Base-by-base conservation (phyloP, 441 rosid genomes). In the Gossypium schwendimanii region DNA sequence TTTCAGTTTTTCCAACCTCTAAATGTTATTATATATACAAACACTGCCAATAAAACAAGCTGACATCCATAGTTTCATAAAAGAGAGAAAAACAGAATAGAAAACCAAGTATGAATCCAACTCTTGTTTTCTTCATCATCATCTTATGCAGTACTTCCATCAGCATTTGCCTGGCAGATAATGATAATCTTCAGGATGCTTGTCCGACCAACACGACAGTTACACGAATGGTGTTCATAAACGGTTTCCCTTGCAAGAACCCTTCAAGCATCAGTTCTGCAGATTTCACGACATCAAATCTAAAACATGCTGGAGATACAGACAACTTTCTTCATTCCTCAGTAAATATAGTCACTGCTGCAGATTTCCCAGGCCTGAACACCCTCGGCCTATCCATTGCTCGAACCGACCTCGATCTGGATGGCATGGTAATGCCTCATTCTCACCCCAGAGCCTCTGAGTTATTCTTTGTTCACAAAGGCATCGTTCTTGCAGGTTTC, bases 231-330 rank as follows among this genome's bases (percentile, higher is more conserved):
- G 58, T 86, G 63, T 94, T 91, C 85, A 69, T 94, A 72, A 90
- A 92, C 21, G 97, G 98, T n/a, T 81, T 85, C 75, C 90, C 89
- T 55, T 94, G 98, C 84, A 92, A 94, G 84, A 79, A 76, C n/a
- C 89, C 89, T 10, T 44, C 75, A 52, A 67, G 39, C 71, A 72
- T 88, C 67, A 74, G 28, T 47, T 81, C 89, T 26, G 83, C 90
- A 4, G 97, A 94, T 78, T 94, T 92, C 87, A 90, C 88, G 87
- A 77, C 85, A 70, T 61, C 84, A 2, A 76, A 77, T 49, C 84
- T 94, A 59, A 84, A 64, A 5, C 28, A 15, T 3, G 41, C 84
- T 0, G 97, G 97, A 6, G 82, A 90, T 71, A 94, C 92, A 0
- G 86, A 88, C 79, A 87, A 87, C 77, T 85, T 79, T 26, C 49